Evolutionary conservation across 179 eudicot genomes (phyloP).

Genomic region (Silene vulgaris): DNA sequence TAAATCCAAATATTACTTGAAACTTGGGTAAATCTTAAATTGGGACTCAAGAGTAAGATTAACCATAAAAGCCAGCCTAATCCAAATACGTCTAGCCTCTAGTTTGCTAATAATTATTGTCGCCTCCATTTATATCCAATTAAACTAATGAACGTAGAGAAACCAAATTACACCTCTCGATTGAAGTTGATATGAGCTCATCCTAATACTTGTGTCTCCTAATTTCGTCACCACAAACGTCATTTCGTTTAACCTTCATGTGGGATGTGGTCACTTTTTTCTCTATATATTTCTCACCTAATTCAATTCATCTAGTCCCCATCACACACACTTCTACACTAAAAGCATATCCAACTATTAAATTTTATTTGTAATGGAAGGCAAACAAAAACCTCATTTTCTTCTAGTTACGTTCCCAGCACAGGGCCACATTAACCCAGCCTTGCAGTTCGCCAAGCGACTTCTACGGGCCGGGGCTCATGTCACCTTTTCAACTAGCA

Average conservation of each 20-base stretch:
- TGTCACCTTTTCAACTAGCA: conserved; percentile 41
- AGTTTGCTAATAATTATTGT: neutral
- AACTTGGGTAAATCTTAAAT: no score
- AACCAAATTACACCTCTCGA: neutral
- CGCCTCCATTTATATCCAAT: neutral
- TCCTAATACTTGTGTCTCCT: no score
- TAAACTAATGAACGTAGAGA: neutral
- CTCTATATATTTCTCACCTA: neutral
- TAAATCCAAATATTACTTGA: no score
- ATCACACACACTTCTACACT: neutral
- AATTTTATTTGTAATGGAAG: conserved; percentile 1
- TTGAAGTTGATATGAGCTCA: neutral
- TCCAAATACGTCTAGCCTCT: neutral
- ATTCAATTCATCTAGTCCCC: neutral
- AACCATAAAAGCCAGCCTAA: no score
- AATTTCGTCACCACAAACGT: conserved; percentile 16
- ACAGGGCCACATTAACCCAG: conserved; percentile 73
- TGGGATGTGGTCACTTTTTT: neutral
- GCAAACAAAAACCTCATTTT: conserved; percentile 34
- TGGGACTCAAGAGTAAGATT: no score
- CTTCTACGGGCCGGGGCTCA: conserved; percentile 33
- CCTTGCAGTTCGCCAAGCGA: conserved; percentile 49
- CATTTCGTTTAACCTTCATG: neutral
- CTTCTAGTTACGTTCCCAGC: conserved; percentile 43
- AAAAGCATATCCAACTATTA: neutral